Percentiles rank a stretch among this genome's conserved stretches.
Conservation (phyloP, 352 stramenopile genomes). For the Phytopythium mirpurense region DNA sequence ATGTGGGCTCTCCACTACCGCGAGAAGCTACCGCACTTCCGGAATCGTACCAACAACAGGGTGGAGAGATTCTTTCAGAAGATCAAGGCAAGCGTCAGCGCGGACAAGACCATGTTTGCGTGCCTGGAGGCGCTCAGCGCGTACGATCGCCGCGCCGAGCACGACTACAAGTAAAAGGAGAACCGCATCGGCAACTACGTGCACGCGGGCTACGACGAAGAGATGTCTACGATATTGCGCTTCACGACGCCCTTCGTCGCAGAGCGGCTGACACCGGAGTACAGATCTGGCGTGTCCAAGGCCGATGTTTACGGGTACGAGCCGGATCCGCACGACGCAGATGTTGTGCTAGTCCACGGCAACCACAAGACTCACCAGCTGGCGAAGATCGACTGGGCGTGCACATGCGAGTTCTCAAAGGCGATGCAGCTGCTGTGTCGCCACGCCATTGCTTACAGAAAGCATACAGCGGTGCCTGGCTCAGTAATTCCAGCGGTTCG, state of each 20-base stretch:
- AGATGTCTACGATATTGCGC: constrained; percentile 12
- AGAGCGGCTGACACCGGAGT: constrained; percentile 7
- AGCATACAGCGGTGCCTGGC: background rate
- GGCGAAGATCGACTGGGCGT: constrained; percentile 4
- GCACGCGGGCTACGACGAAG: constrained; percentile 15
- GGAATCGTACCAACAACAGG: constrained; percentile 15
- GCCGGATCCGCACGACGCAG: background rate
- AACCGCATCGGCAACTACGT: constrained; percentile 3
- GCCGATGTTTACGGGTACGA: background rate
- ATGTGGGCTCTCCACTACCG: constrained; percentile 19
- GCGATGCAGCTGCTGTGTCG: constrained; percentile 13
- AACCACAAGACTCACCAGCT: background rate
- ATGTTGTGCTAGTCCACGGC: background rate
- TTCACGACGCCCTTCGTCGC: constrained; percentile 19
- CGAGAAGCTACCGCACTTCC: constrained; percentile 13
- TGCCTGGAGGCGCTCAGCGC: constrained; percentile 7
- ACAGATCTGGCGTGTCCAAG: background rate
- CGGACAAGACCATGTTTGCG: constrained; percentile 4
- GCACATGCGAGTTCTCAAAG: constrained; percentile 12
- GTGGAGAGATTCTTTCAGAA: constrained; percentile 12
- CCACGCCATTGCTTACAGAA: constrained; percentile 15
- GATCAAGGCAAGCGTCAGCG: constrained; percentile 10
- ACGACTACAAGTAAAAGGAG: constrained; percentile 10
- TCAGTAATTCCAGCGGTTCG: background rate
- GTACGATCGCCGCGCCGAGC: background rate